These are phyloP conservation scores for Eleusine indica DNA, from an alignment of 176 grass and related monocot species.

Conservation along the genomic window DNA sequence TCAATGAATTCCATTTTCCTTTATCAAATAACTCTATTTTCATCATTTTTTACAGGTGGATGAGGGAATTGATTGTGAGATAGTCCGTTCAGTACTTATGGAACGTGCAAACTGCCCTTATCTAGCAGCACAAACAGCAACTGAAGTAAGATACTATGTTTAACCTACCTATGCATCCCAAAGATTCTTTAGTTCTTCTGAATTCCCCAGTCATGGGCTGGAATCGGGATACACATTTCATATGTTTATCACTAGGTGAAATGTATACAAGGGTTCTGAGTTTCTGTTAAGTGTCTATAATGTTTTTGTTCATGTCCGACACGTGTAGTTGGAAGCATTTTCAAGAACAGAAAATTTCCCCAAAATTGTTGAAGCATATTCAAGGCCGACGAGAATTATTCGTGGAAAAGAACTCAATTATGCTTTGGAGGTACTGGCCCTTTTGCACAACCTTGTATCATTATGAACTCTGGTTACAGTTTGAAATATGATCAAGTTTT, in stretches of 20 bases:
- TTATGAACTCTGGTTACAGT: not conserved
- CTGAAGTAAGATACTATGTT: constrained; percentile 62
- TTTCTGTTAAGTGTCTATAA: not conserved
- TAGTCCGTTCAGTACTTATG: constrained; percentile 79
- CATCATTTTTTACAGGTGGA: constrained; percentile 65
- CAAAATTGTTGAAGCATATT: constrained; percentile 90
- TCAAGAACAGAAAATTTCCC: constrained; percentile 64
- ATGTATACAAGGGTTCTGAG: not conserved
- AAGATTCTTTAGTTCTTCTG: constrained; percentile 28
- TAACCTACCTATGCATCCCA: not conserved
- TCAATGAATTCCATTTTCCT: constrained; percentile 7
- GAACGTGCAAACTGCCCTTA: constrained; percentile 88
- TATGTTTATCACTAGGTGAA: not conserved
- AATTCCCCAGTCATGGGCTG: not conserved
- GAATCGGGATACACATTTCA: not conserved
- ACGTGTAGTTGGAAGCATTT: constrained; percentile 79
- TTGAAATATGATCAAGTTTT: not conserved
- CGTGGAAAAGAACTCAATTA: constrained; percentile 65
- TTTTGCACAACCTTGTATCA: not conserved
- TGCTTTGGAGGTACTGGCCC: constrained; percentile 57
- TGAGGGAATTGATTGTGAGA: constrained; percentile 75
- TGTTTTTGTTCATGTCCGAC: not conserved
- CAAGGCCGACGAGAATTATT: constrained; percentile 84
- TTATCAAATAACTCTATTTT: constrained; percentile 7
- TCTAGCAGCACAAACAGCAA: constrained; percentile 70